Percentiles rank a stretch among this genome's conserved stretches.
These are phyloP conservation scores for Mimosa bimucronata DNA, from an alignment of 306 rosid genomes.

Conservation along the genomic window DNA sequence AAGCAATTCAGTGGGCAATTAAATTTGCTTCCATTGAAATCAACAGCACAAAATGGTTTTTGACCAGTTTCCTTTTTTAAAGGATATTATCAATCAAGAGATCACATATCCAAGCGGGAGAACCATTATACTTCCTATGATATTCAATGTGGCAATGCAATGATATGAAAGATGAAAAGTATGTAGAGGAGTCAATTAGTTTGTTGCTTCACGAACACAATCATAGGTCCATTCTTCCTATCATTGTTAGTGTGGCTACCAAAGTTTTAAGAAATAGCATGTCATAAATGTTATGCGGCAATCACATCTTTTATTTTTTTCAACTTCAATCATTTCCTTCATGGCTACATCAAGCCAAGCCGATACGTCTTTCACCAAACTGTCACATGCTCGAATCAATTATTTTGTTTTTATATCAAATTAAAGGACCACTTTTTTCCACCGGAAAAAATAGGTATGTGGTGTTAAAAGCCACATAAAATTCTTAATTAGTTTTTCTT, in stretches of 20 bases:
- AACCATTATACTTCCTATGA: too few species aligned
- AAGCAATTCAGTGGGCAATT: too few species aligned
- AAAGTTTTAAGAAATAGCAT: not conserved
- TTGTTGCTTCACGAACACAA: not conserved
- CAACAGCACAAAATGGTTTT: too few species aligned
- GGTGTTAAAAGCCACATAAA: not conserved
- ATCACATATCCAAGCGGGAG: too few species aligned
- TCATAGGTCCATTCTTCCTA: not conserved
- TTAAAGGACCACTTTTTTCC: too few species aligned
- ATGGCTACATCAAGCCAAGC: not conserved
- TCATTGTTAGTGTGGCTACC: not conserved
- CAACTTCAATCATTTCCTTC: not conserved
- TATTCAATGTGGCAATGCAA: not conserved
- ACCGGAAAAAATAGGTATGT: not conserved
- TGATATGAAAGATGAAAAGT: not conserved
- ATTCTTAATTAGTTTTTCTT: not conserved
- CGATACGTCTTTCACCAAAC: not conserved
- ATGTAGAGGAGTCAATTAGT: not conserved
- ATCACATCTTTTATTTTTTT: not conserved
- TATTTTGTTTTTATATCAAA: not conserved
- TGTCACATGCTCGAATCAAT: not conserved
- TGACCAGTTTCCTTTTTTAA: too few species aligned
- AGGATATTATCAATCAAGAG: too few species aligned
- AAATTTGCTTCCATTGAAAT: too few species aligned
- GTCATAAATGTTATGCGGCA: not conserved